Percentiles rank a stretch among this genome's conserved stretches.
These are phyloP conservation scores for Diphasiastrum complanatum DNA, from an alignment of 83 land plant genomes.

Conservation along the genomic window DNA sequence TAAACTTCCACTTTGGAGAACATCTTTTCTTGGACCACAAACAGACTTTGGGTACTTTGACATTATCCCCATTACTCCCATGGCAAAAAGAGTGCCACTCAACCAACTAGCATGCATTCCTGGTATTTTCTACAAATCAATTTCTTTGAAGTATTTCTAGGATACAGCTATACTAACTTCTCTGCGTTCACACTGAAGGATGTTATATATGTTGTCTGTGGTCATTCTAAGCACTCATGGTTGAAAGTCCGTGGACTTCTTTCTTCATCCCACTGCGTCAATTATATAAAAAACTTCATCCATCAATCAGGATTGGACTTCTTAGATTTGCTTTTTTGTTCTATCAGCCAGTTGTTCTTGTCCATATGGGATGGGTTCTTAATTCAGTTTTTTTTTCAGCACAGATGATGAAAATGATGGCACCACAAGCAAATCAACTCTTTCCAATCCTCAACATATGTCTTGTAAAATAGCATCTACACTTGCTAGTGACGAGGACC, in stretches of 20 bases:
- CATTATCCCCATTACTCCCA: background rate
- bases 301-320: too few relatives aligned
- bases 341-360: background rate
- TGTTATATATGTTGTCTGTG: too few relatives aligned
- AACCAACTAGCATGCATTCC: background rate
- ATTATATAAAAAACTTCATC: too few relatives aligned
- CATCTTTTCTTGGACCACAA: background rate
- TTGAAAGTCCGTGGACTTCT: too few relatives aligned
- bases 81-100: background rate
- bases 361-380: background rate
- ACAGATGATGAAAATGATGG: background rate
- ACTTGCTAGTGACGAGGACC: background rate
- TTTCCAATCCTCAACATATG: background rate
- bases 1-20: background rate
- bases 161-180: too few relatives aligned
- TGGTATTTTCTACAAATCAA: too few relatives aligned
- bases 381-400: background rate
- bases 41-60: background rate
- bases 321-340: too few relatives aligned
- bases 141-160: too few relatives aligned
- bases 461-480: background rate
- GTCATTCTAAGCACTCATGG: too few relatives aligned
- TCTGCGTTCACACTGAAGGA: too few relatives aligned
- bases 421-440: background rate
- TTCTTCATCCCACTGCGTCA: too few relatives aligned